Evolutionary conservation across 140 eudicot species (phyloP).

Genomic region (Anethum foeniculum): DNA sequence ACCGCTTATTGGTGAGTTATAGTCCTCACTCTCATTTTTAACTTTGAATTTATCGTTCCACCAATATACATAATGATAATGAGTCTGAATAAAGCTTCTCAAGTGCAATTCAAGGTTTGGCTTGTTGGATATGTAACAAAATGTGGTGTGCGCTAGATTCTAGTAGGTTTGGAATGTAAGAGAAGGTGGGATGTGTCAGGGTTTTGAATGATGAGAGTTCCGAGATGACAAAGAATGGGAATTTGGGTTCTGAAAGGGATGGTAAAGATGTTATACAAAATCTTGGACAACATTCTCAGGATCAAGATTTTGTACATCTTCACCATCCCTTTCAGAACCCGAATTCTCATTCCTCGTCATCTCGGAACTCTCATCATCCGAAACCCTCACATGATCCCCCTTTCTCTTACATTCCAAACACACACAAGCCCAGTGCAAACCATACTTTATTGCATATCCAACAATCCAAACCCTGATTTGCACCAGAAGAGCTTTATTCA

Average conservation of each 20-base stretch:
- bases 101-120: constrained; percentile 35
- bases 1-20: constrained; percentile 29
- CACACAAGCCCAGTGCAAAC: constrained; percentile 30
- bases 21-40: constrained; percentile 27
- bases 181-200: constrained; percentile 10
- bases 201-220: constrained; percentile 8
- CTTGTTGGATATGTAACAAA: constrained; percentile 26
- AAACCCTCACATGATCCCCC: constrained; percentile 8
- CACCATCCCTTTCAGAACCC: constrained; percentile 43
- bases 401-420: constrained; percentile 21
- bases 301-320: not conserved
- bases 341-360: constrained; percentile 24
- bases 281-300: no score
- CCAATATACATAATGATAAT: constrained; percentile 13
- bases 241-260: constrained; percentile 41
- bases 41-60: constrained; percentile 18
- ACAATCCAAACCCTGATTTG: constrained; percentile 37
- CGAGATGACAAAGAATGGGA: constrained; percentile 18
- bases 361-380: constrained; percentile 6
- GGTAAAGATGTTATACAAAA: constrained; percentile 15
- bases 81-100: constrained; percentile 20
- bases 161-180: constrained; percentile 24
- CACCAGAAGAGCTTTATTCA: constrained; percentile 17
- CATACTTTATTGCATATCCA: constrained; percentile 31
- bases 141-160: constrained; percentile 29